Evolutionary conservation across 1,139 yeast species (phyloP).

Genomic region (Diutina pseudorugosa): DNA sequence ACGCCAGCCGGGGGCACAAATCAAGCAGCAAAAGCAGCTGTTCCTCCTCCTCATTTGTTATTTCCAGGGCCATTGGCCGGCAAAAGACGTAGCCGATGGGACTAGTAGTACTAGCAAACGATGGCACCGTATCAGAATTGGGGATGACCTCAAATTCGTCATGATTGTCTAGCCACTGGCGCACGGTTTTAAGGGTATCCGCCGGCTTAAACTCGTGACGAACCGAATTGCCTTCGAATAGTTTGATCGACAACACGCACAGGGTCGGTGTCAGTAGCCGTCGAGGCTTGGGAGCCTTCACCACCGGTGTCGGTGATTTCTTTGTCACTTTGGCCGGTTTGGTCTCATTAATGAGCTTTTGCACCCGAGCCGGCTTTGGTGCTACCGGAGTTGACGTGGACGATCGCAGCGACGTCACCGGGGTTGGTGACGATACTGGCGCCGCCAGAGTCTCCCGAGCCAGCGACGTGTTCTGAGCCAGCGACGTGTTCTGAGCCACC

Average conservation of each 20-base stretch:
- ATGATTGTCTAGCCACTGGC: not conserved
- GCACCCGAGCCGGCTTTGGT: not conserved
- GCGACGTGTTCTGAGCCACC: not conserved
- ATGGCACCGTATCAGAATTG: not conserved
- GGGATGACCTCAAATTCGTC: not conserved
- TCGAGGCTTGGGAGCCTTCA: not conserved
- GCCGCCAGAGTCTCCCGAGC: not conserved
- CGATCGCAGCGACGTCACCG: not conserved
- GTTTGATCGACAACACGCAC: not conserved
- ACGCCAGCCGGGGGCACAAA: conserved; percentile 1
- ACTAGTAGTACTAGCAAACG: not conserved
- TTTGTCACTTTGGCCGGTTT: not conserved
- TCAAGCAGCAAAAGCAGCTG: not conserved
- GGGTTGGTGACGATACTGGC: not conserved
- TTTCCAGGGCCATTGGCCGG: not conserved
- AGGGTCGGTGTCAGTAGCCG: not conserved
- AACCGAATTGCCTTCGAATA: not conserved
- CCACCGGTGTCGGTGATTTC: not conserved
- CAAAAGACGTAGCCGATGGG: conserved; percentile 1
- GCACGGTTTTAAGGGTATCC: not conserved
- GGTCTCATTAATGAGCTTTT: not conserved
- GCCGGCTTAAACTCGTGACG: not conserved
- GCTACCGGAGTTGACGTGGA: not conserved
- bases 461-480: not conserved
- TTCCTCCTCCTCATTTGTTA: not conserved